Evolutionary conservation across 257 asterid species (phyloP), one percentile per base, ranked within the genome.

Genomic region (Lithospermum erythrorhizon): DNA sequence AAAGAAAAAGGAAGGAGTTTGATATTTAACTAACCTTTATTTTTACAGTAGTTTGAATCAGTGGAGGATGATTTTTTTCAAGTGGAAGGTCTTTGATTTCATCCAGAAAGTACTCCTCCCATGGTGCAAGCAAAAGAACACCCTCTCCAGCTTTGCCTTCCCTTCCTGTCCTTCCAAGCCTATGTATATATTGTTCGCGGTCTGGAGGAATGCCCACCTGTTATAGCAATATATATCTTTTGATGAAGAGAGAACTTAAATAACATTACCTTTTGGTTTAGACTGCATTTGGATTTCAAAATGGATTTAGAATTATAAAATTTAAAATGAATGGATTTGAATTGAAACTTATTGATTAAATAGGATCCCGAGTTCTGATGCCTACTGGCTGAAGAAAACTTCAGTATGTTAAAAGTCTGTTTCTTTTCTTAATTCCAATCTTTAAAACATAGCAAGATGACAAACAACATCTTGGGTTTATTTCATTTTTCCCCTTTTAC

Each of bases 121-220:
- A 93, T 25, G 95, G 94, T 53, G 98, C 90, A 73, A 91, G 87
- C 75, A 93, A 37, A 52, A 93, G 65, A 57, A 85, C 61, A 61
- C 95, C 94, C 77, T 82, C 83, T 29, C 97, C 95, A 57, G 63
- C 89, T 75, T 93, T 89, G 65, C 95, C 98, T 70, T 86, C 84
- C 41, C 96, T 73, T 23, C 97, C 98, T 45, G 98, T 89, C 77
- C 95, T 81, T 78, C 97, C 97, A 58, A 93, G 84, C 63, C 95
- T 84, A 69, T 83, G 93, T 47, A 89, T 89, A 66, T 93, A 93
- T 65, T 86, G 97, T 61, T 86, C 97, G 24, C 98, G 74, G 61
- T 91, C 95, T 1, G 67, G 56, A 57, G 98, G 95, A 65, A 91
- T 68, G 21, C 96, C 97, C 57, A 85, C 83, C 97, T 89, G 73